Base-by-base conservation (phyloP, 2,329 filamentous ascomycete genomes). In the Botryotinia convoluta region DNA sequence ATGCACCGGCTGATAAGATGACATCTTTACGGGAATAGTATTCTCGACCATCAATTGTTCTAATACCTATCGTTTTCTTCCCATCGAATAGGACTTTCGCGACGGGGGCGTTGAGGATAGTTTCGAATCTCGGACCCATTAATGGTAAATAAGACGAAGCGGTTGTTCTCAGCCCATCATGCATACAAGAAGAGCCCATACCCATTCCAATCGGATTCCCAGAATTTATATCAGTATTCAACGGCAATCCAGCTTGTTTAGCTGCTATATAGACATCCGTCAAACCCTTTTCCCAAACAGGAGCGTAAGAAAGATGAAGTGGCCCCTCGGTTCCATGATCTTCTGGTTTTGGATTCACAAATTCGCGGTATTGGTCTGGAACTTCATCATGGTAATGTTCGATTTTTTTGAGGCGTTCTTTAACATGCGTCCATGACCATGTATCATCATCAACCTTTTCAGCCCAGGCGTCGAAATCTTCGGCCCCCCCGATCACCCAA, bases 391-490 rank as follows among this genome's bases (percentile, higher is more conserved):
- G 83, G 76, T 88, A 90, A 0, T 81, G 85, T 78, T 91, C 89
- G 29, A 91, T 82, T 26, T 79, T 80, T 74, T 87, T 86, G 77
- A 86, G 87, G 0, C 86, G 83, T 4, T 80, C 74, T 73, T 87
- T 83, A 42, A 88, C 86, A 61, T 83, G 81, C 2, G 85, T 81
- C 89, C 89, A 92, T 3, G 77, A 75, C 79, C 86, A 92, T 0
- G 81, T 78, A 7, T 88, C 84, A 75, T 92, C 89, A 0, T 81
- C 87, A 0, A 88, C 86, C 2, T 86, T 74, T 0, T 83, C 81
- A 1, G 88, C 88, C 88, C 89, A 91, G 71, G 87, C 84, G 42
- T 92, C 85, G 74, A 89, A 91, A 75, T 92, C 90, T 69, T 88
- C 88, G 1, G 83, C 82, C 2, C 87, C 84, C 4, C 90, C 90